Base-by-base conservation (phyloP, 208 protist species). In the Zelonia costaricensis region DNA sequence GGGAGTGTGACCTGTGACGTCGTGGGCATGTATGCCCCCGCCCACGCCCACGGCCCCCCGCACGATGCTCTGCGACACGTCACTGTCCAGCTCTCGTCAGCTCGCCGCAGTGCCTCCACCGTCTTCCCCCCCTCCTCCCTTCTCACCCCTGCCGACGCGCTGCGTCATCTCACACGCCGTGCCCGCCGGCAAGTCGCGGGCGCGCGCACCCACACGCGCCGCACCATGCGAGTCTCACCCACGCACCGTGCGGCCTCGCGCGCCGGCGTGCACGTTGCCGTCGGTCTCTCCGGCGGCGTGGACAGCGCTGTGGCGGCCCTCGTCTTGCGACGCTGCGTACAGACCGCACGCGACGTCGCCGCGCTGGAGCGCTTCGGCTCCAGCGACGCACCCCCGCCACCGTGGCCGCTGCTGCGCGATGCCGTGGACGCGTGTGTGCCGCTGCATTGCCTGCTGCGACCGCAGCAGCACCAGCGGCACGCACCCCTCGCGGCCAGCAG, bases 231-330 rank as follows among this genome's bases (percentile, higher is more conserved):
- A 42, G 3, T 31, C 45, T 22, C 13, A 4, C 5, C 69, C 45
- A 44, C 22, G 27, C 13, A 40, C 38, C 28, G 18, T 15, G 22
- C 28, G 25, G 25, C 4, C 16, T 36, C 44, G 18, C 13, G 39
- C 54, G 16, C 51, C 39, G 2, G 46, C 88, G 44, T 70, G 74
- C 15, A 69, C n/a, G n/a, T 94, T 28, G 88, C 77, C 20, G 56
- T 92, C 35, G 82, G 65, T 9, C 79, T 94, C 30, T 94, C 88
- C 36, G 88, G 88, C 5, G 88, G 88, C 31, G 83, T 92, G 0
- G 88, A 94, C 69, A 94, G 88, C 66, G 74, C 79, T 20, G 85
- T 94, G 12, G 56, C 75, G 13, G 88, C 85, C 1, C 54, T 89
- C 5, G 48, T 94, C 1, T 74, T 92, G 4, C 10, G 31, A 12